Base-by-base conservation (phyloP, 2,329 filamentous ascomycete species). In the Neonectria coccinea region DNA sequence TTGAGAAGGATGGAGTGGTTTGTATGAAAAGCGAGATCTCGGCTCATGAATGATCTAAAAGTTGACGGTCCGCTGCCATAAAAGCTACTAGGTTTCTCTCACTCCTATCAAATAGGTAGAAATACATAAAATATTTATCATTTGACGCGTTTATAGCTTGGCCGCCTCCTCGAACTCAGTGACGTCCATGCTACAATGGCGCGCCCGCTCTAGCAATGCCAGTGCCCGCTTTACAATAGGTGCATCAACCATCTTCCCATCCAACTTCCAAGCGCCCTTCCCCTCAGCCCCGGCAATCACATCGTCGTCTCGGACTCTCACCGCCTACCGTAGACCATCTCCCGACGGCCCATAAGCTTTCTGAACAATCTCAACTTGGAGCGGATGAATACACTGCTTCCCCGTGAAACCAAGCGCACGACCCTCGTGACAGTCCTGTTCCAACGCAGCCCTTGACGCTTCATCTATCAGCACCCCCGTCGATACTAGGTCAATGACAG, bases 21-120 rank as follows among this genome's bases (percentile, higher is more conserved):
- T 81, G 79, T 53, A 80, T 82, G 77, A 80, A 70, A 59, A 78
- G 77, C 1, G 70, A 74, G 39, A 76, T 81, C n/a, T 64, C 36
- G 4, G 55, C 45, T 27, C 51, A 60, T 20, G 16, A 48, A 31
- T 56, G 22, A 42, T 27, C 2, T 29, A 12, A 16, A 50, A 50
- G 16, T 12, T n/a, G 16, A 27, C 10, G 22, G n/a, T 12, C 8
- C 22, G 27, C 27, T 3, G 11, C n/a, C 7, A 2, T 31, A 16
- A 4, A 8, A 27, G n/a, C 20, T 8, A 10, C 2, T 3, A 10
- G 12, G 6, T 18, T 27, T n/a, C 8, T 48, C 12, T 5, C 8
- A 16, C 4, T 16, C 14, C 6, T 10, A 16, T 10, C 3, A 11
- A n/a, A 27, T 45, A n/a, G 8, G 45, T 2, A 27, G 7, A 27